Evolutionary conservation across 768 basidiomycete genomes (phyloP).

Genomic region (Mycena metata): DNA sequence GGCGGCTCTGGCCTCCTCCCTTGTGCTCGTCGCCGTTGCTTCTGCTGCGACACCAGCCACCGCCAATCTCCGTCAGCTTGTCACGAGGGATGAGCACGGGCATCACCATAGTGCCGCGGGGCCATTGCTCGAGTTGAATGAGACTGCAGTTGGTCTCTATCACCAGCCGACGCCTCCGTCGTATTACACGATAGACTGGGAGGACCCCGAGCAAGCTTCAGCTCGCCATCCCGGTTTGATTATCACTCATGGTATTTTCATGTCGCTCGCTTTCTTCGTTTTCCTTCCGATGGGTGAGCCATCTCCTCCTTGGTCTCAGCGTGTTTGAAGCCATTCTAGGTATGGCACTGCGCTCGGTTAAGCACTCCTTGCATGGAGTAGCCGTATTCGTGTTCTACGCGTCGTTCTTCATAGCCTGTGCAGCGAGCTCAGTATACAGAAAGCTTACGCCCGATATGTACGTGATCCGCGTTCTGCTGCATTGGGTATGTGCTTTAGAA

Average conservation of each 20-base stretch:
- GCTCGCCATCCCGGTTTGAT: constrained; percentile 78
- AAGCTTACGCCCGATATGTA: constrained; percentile 89
- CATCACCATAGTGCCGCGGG: constrained; percentile 65
- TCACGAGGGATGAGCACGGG: constrained; percentile 49
- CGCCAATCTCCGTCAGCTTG: constrained; percentile 14
- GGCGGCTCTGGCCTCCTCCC: constrained; percentile 27
- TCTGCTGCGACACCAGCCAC: constrained; percentile 7
- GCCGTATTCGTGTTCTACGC: constrained; percentile 74
- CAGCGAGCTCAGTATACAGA: constrained; percentile 77
- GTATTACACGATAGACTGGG: constrained; percentile 86
- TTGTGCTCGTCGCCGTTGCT: constrained; percentile 5
- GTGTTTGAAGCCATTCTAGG: constrained; percentile 57
- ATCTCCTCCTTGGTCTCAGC: constrained; percentile 9
- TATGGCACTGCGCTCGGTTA: constrained; percentile 83
- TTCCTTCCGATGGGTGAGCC: constrained; percentile 84
- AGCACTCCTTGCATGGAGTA: constrained; percentile 73
- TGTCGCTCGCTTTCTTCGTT: constrained; percentile 86
- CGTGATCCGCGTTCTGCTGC: constrained; percentile 49
- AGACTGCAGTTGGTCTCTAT: constrained; percentile 74
- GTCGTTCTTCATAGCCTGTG: constrained; percentile 73
- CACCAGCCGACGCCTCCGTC: constrained; percentile 84
- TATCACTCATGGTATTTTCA: constrained; percentile 77
- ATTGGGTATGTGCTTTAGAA: constrained; percentile 26
- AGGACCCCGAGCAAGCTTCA: constrained; percentile 59
- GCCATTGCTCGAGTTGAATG: constrained; percentile 77